Conservation (phyloP, 202 grass and related monocot genomes). For the Bolboschoenoplectus hybrid region DNA sequence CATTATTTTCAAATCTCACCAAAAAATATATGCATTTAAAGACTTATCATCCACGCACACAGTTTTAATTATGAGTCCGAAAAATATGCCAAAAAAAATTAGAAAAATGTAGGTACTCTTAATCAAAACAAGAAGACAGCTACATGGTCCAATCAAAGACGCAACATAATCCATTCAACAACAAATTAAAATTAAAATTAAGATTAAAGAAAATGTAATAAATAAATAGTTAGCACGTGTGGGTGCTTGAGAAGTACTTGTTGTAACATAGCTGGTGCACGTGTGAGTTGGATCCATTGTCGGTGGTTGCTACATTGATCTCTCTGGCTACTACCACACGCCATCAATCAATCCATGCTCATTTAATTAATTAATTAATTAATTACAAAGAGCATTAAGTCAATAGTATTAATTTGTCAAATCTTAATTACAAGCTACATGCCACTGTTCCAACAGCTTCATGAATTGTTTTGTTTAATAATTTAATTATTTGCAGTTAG, state of each 20-base stretch:
- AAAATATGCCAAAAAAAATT: background rate
- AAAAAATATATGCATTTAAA: too few species aligned
- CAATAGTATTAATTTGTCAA: conserved; percentile 30
- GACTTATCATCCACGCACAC: too few species aligned
- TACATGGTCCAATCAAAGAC: conserved; percentile 14
- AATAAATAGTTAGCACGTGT: conserved; percentile 23
- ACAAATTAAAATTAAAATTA: background rate
- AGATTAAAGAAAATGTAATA: background rate
- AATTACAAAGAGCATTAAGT: conserved; percentile 12
- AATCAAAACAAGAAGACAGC: background rate
- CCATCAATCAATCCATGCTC: background rate
- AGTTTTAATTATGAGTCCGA: too few species aligned
- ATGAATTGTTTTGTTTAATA: background rate
- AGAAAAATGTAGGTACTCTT: background rate
- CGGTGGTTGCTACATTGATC: conserved; percentile 25
- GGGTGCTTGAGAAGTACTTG: conserved; percentile 24
- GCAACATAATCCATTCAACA: conserved; percentile 15
- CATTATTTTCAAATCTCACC: too few species aligned
- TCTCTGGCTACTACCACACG: conserved; percentile 1
- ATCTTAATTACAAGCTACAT: background rate
- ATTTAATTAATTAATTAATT: conserved; percentile 34
- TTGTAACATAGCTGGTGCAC: conserved; percentile 32
- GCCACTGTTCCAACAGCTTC: background rate
- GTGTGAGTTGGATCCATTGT: conserved; percentile 38
- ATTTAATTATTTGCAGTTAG: background rate